Evolutionary conservation across 108 stramenopile species (phyloP).

Genomic region (Cylindrotheca fusiformis): DNA sequence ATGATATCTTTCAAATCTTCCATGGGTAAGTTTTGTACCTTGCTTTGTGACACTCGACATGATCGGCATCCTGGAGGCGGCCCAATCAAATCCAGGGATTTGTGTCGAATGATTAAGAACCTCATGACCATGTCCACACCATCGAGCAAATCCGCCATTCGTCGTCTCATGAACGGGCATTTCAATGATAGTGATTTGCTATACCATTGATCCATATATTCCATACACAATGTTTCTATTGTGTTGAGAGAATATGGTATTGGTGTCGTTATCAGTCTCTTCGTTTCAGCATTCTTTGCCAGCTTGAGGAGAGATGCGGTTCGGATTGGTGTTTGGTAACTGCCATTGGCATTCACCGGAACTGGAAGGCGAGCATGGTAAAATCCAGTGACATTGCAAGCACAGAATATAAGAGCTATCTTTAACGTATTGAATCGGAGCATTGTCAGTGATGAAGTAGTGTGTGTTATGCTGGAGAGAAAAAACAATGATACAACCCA

Average conservation of each 20-base stretch:
- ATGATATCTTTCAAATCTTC: slow-evolving; percentile 23
- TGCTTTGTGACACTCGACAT: neutral
- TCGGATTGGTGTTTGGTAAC: no score
- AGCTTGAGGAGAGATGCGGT: no score
- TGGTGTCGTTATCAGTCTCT: slow-evolving; percentile 5
- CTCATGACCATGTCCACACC: slow-evolving; percentile 47
- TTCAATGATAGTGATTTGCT: slow-evolving; percentile 53
- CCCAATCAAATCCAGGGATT: slow-evolving; percentile 36
- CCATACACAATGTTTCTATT: slow-evolving; percentile 30
- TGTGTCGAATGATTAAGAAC: slow-evolving; percentile 73
- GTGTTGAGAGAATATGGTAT: slow-evolving; percentile 12
- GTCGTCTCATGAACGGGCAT: slow-evolving; percentile 79
- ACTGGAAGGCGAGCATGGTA: no score
- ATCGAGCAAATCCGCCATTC: slow-evolving; percentile 69
- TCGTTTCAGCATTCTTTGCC: neutral
- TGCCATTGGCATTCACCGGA: no score
- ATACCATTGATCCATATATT: slow-evolving; percentile 40
- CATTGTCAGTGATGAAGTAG: no score
- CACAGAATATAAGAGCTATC: no score
- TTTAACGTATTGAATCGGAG: no score
- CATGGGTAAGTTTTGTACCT: neutral
- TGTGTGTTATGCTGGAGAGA: no score
- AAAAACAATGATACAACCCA: no score
- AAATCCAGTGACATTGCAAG: no score
- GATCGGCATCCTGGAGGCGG: slow-evolving; percentile 40